phyloP scores from a whole-genome alignment of 352 stramenopile species.

The Pythium aristosporum region DNA sequence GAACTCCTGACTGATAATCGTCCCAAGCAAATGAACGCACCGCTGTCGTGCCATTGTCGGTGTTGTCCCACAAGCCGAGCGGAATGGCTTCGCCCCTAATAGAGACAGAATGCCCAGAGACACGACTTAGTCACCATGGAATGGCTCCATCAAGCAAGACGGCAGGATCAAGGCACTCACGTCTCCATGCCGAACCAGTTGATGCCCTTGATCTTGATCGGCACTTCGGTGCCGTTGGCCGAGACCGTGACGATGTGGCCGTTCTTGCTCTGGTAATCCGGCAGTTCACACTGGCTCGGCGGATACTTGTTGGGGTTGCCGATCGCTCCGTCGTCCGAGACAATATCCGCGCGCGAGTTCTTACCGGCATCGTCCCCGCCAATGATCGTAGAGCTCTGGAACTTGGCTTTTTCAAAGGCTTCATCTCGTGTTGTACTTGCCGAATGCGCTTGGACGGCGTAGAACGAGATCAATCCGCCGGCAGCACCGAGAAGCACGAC shows the following conservation, averaged over 20 bases:
- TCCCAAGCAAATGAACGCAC: conserved; percentile 18
- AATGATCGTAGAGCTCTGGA: conserved; percentile 7
- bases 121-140: background rate
- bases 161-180: conserved; percentile 20
- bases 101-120: background rate
- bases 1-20: background rate
- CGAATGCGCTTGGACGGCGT: conserved; percentile 9
- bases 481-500: conserved; percentile 6
- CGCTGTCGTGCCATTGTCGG: conserved; percentile 53
- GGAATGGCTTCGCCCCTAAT: conserved; percentile 41
- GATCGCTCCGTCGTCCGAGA: conserved; percentile 61
- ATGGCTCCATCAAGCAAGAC: too few species aligned
- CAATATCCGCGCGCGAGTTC: conserved; percentile 25
- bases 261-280: conserved; percentile 80
- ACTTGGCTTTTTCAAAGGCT: conserved; percentile 1
- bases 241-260: conserved; percentile 62
- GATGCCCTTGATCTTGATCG: conserved; percentile 80
- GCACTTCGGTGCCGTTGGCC: conserved; percentile 46
- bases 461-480: conserved; percentile 2
- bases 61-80: conserved; percentile 64
- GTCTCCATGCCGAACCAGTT: conserved; percentile 85
- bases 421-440: background rate
- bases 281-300: conserved; percentile 52
- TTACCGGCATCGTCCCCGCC: conserved; percentile 5
- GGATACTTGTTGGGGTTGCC: conserved; percentile 78